These are phyloP conservation scores for Trichophyton benhamiae DNA, from an alignment of 2,329 filamentous ascomycete species.

Conservation along the genomic window DNA sequence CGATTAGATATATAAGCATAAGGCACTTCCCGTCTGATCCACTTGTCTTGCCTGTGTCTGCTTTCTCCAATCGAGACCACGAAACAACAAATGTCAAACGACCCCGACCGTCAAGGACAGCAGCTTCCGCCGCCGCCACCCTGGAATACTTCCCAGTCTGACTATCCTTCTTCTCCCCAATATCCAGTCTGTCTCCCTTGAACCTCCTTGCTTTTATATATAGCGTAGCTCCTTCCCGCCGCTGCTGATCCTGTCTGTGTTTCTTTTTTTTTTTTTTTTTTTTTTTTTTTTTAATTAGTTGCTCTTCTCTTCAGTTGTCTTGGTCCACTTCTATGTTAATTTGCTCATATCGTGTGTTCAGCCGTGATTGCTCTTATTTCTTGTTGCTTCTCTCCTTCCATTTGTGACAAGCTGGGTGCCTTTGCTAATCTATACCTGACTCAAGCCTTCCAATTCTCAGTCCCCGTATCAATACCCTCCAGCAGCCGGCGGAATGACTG, in stretches of 20 bases:
- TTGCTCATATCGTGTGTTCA: not conserved
- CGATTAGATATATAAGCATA: constrained; percentile 8
- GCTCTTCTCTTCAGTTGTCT: constrained; percentile 1
- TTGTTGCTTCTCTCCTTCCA: not conserved
- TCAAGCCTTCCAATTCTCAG: constrained; percentile 9
- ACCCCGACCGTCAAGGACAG: constrained; percentile 35
- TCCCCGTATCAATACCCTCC: constrained; percentile 24
- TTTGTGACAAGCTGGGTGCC: not conserved
- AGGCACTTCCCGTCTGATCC: constrained; percentile 2
- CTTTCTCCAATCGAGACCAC: constrained; percentile 6
- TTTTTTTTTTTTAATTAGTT: not conserved
- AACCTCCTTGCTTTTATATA: constrained; percentile 5
- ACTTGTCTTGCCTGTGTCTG: not conserved
- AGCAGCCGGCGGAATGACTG: constrained; percentile 30
- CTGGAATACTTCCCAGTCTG: constrained; percentile 29
- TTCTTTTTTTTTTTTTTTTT: too few relatives aligned
- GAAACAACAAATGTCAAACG: constrained; percentile 30
- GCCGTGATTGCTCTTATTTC: not conserved
- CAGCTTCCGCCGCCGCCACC: constrained; percentile 30
- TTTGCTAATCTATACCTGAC: constrained; percentile 20
- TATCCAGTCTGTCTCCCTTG: constrained; percentile 19
- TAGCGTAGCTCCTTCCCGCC: not conserved
- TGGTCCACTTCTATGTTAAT: not conserved
- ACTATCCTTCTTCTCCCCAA: constrained; percentile 24
- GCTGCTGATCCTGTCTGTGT: constrained; percentile 2